Evolutionary conservation across 768 basidiomycete genomes (phyloP).

Genomic region (Pisolithus tinctorius): DNA sequence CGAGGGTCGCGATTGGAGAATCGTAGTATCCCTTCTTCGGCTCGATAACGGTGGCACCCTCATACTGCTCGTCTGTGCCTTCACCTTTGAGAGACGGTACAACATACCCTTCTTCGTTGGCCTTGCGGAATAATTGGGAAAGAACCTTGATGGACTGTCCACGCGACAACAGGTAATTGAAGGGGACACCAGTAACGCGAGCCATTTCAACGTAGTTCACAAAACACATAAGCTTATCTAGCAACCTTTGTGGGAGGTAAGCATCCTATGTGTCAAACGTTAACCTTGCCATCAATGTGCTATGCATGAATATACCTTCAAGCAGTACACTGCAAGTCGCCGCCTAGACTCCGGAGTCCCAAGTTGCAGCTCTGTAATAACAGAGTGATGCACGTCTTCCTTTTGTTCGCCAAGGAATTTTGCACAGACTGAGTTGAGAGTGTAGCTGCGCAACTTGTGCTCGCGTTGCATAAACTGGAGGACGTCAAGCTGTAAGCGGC

Average conservation of each 20-base stretch:
- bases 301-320: slow-evolving; percentile 56
- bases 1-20: slow-evolving; percentile 92
- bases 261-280: slow-evolving; percentile 62
- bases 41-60: slow-evolving; percentile 98
- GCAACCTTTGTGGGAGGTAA: slow-evolving; percentile 89
- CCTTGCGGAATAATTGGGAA: slow-evolving; percentile 90
- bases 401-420: slow-evolving; percentile 98
- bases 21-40: slow-evolving; percentile 96
- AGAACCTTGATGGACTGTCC: slow-evolving; percentile 99
- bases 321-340: slow-evolving; percentile 92
- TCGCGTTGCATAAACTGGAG: slow-evolving; percentile 98
- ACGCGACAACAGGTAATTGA: slow-evolving; percentile 89
- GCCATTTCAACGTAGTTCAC: slow-evolving; percentile 99
- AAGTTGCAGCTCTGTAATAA: slow-evolving; percentile 97
- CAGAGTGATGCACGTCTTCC: slow-evolving; percentile 97
- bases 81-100: slow-evolving; percentile 82
- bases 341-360: slow-evolving; percentile 90
- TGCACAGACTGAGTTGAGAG: slow-evolving; percentile 95
- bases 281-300: neutral
- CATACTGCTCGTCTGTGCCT: slow-evolving; percentile 94
- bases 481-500: slow-evolving; percentile 91
- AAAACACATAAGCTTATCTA: slow-evolving; percentile 99
- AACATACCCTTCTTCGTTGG: slow-evolving; percentile 86
- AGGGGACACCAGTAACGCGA: slow-evolving; percentile 99
- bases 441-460: slow-evolving; percentile 94